Evolutionary conservation across 1,139 yeast genomes (phyloP).

Genomic region (Spathaspora sp.): DNA sequence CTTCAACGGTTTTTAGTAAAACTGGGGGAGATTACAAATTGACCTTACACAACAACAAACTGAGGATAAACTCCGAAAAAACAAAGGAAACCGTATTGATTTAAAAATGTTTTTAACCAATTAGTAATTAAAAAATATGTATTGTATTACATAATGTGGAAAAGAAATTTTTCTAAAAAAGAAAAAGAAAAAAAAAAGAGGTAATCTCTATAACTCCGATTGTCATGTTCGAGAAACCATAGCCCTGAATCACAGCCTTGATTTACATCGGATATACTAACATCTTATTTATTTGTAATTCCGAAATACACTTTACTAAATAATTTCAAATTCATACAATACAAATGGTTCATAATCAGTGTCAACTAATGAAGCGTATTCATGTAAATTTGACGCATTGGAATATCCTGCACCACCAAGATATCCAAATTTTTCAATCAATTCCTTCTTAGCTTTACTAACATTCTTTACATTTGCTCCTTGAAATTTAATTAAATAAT

Average conservation of each 20-base stretch:
- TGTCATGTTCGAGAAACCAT: neutral
- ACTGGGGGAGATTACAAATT: constrained; percentile 1
- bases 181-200: neutral
- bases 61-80: too few species aligned
- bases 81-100: neutral
- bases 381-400: constrained; percentile 64
- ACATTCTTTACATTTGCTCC: constrained; percentile 39
- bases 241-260: neutral
- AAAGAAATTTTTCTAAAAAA: neutral
- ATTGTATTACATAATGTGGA: neutral
- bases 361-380: constrained; percentile 89
- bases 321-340: constrained; percentile 55
- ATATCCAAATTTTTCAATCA: constrained; percentile 76
- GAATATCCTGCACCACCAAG: constrained; percentile 88
- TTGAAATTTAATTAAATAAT: constrained; percentile 52
- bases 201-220: neutral
- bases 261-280: neutral
- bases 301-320: constrained; percentile 16
- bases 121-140: neutral
- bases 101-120: neutral
- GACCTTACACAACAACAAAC: neutral
- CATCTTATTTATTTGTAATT: neutral
- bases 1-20: neutral
- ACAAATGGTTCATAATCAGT: constrained; percentile 96
- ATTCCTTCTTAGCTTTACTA: constrained; percentile 62